Conservation (phyloP, 2,329 filamentous ascomycete species). For the Aspergillus fumigatiaffinis region DNA sequence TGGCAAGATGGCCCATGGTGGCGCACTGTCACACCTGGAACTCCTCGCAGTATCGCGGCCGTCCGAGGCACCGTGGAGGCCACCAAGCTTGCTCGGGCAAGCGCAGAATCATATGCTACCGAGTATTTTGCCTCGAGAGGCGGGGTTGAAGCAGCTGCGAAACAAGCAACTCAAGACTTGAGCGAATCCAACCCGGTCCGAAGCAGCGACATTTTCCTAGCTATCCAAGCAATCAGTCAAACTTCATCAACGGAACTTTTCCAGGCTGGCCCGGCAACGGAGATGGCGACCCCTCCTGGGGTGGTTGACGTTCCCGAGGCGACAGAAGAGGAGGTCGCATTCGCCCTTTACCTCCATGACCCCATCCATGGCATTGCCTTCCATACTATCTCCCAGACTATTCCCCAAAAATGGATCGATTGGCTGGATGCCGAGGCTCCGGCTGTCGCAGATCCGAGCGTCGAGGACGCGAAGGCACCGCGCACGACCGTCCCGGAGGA, state of each 20-base stretch:
- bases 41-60: conserved; percentile 70
- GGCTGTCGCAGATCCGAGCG: conserved; percentile 36
- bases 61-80: conserved; percentile 80
- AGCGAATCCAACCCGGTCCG: conserved; percentile 85
- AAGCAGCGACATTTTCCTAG: conserved; percentile 89
- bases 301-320: conserved; percentile 36
- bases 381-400: conserved; percentile 72
- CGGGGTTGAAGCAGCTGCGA: conserved; percentile 74
- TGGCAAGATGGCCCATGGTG: conserved; percentile 98
- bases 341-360: conserved; percentile 76
- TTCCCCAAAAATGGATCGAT: conserved; percentile 80
- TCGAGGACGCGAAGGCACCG: conserved; percentile 32
- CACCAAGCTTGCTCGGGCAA: conserved; percentile 84
- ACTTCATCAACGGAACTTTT: conserved; percentile 66
- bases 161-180: conserved; percentile 71
- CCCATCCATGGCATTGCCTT: conserved; percentile 90
- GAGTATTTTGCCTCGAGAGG: conserved; percentile 79
- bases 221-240: conserved; percentile 81
- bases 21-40: conserved; percentile 57
- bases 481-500: conserved; percentile 63
- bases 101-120: conserved; percentile 78
- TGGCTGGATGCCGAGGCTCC: conserved; percentile 76
- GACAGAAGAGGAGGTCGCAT: conserved; percentile 60
- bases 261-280: conserved; percentile 48
- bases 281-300: conserved; percentile 27